Percentiles rank a stretch among this genome's conserved stretches.
Conservation (phyloP, 345 rosid species). For the Raphanus raphanistrum region DNA sequence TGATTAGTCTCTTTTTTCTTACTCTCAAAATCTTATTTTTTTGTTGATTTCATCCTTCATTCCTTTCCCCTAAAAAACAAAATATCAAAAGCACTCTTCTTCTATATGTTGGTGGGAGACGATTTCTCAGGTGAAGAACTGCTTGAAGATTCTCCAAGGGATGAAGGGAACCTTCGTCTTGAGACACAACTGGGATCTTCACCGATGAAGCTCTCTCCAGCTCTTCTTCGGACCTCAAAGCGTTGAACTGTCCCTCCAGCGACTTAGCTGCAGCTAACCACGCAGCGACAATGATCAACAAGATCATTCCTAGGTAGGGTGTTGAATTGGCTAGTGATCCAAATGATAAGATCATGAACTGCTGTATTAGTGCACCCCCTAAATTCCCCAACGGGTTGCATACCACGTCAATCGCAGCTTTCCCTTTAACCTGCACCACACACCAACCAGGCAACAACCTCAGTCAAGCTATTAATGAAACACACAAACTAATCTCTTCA, state of each 20-base stretch:
- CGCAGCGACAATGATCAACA: conserved; percentile 67
- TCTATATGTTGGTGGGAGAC: conserved; percentile 29
- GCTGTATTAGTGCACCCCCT: conserved; percentile 94
- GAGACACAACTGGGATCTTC: conserved; percentile 66
- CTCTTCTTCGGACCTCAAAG: conserved; percentile 77
- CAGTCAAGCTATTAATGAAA: neutral
- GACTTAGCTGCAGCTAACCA: conserved; percentile 92
- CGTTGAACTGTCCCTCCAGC: conserved; percentile 75
- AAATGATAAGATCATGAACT: conserved; percentile 89
- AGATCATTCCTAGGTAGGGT: conserved; percentile 80
- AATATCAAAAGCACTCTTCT: neutral
- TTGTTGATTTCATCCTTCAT: conserved; percentile 1
- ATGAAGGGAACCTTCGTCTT: conserved; percentile 40
- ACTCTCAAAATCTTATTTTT: conserved; percentile 20
- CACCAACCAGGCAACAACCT: neutral
- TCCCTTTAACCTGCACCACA: conserved; percentile 75
- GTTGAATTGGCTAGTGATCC: conserved; percentile 95
- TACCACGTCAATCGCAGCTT: conserved; percentile 95
- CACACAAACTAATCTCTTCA: neutral
- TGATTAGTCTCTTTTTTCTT: conserved; percentile 8
- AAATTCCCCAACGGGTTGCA: conserved; percentile 97
- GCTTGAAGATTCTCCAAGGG: conserved; percentile 26
- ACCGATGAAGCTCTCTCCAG: conserved; percentile 69
- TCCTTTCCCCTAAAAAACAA: neutral
- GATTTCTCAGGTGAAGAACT: conserved; percentile 25